phyloP scores from a whole-genome alignment of 1,284 basidiomycete species.

The Megacollybia platyphylla region DNA sequence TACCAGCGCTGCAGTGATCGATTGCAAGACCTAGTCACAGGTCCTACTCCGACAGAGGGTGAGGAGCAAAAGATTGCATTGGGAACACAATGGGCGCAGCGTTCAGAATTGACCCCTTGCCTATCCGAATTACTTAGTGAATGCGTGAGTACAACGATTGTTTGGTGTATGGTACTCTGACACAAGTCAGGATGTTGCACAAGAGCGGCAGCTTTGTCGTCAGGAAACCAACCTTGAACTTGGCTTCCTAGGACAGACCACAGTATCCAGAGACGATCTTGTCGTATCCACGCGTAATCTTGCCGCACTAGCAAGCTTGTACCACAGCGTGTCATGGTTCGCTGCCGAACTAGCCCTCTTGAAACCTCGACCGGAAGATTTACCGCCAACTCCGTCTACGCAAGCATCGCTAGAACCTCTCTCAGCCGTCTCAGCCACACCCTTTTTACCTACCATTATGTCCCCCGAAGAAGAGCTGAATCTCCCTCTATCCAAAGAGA shows the following conservation, averaged over 20 bases:
- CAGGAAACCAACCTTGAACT: conserved; percentile 73
- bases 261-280: conserved; percentile 56
- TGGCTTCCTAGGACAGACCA: conserved; percentile 39
- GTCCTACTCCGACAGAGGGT: conserved; percentile 21
- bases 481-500: conserved; percentile 75
- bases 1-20: conserved; percentile 88
- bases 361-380: conserved; percentile 48
- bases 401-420: conserved; percentile 35
- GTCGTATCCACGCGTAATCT: conserved; percentile 69
- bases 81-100: conserved; percentile 83
- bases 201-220: conserved; percentile 44
- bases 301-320: conserved; percentile 67
- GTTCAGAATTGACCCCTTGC: conserved; percentile 64
- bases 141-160: conserved; percentile 18
- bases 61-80: conserved; percentile 36
- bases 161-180: neutral
- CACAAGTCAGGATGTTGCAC: conserved; percentile 26
- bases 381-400: conserved; percentile 31
- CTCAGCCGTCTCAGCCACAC: conserved; percentile 34
- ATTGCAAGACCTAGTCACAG: conserved; percentile 65
- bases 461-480: conserved; percentile 35
- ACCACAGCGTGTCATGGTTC: conserved; percentile 87
- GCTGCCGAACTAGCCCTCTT: conserved; percentile 53
- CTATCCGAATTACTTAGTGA: conserved; percentile 47
- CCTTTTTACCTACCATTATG: conserved; percentile 28